These are phyloP conservation scores for Lithocarpus polystachyus DNA, from an alignment of 306 rosid genomes.

Conservation along the genomic window DNA sequence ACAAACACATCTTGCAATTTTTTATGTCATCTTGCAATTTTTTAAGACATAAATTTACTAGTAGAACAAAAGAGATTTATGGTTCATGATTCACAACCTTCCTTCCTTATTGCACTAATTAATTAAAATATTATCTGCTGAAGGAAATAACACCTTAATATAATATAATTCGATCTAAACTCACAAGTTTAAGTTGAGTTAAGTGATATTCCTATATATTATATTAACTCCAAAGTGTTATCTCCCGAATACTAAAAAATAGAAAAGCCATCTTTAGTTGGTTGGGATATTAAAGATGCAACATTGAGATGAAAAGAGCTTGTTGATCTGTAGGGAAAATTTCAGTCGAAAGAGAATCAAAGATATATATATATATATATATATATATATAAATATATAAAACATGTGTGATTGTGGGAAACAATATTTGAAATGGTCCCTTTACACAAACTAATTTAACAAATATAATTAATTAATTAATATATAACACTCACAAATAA, in stretches of 20 bases:
- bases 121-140: background rate
- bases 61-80: background rate
- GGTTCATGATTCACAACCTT: constrained; percentile 14
- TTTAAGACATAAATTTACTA: background rate
- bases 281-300: background rate
- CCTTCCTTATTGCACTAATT: background rate
- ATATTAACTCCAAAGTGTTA: too few species aligned
- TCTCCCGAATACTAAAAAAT: background rate
- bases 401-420: too few species aligned
- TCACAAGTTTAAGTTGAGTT: too few species aligned
- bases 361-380: too few species aligned
- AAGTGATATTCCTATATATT: too few species aligned
- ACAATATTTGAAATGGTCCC: background rate
- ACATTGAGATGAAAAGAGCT: background rate
- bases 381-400: too few species aligned
- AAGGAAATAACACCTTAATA: too few species aligned
- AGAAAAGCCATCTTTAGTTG: background rate
- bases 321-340: background rate
- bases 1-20: constrained; percentile 9
- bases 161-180: too few species aligned
- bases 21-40: background rate
- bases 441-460: background rate
- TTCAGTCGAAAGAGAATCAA: background rate
- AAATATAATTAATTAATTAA: background rate
- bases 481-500: background rate